These are phyloP conservation scores for Ogataea zsoltii DNA, from an alignment of 805 yeast genomes.

Conservation along the genomic window DNA sequence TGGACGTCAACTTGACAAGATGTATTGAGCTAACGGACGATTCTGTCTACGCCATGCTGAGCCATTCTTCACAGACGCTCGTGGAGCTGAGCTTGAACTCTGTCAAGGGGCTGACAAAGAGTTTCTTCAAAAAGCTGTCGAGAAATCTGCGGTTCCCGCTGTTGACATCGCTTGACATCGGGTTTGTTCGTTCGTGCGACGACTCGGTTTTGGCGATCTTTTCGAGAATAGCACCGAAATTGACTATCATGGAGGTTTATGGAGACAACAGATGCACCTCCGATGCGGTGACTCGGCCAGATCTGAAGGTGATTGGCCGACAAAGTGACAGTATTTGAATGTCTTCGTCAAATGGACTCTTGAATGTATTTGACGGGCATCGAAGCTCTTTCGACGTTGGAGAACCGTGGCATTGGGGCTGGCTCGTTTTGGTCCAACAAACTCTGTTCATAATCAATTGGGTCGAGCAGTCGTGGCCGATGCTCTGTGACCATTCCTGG, in stretches of 20 bases:
- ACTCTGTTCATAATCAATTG: constrained; percentile 30
- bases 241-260: constrained; percentile 73
- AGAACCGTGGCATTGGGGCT: constrained; percentile 54
- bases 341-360: constrained; percentile 18
- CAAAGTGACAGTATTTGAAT: constrained; percentile 59
- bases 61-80: constrained; percentile 64
- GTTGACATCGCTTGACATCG: constrained; percentile 68
- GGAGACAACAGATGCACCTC: constrained; percentile 73
- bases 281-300: constrained; percentile 51
- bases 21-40: constrained; percentile 66
- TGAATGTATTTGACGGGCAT: constrained; percentile 44
- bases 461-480: constrained; percentile 45
- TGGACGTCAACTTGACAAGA: constrained; percentile 59
- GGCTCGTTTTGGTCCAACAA: constrained; percentile 19
- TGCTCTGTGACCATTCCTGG: constrained; percentile 38
- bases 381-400: constrained; percentile 64
- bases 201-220: constrained; percentile 63
- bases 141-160: constrained; percentile 52
- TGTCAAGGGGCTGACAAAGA: constrained; percentile 53
- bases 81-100: constrained; percentile 77
- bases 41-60: constrained; percentile 57
- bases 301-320: constrained; percentile 68
- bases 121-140: constrained; percentile 47
- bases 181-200: constrained; percentile 78
- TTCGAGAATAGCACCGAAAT: constrained; percentile 57